Conservation (phyloP, 345 rosid genomes). For the Arabis alpina region DNA sequence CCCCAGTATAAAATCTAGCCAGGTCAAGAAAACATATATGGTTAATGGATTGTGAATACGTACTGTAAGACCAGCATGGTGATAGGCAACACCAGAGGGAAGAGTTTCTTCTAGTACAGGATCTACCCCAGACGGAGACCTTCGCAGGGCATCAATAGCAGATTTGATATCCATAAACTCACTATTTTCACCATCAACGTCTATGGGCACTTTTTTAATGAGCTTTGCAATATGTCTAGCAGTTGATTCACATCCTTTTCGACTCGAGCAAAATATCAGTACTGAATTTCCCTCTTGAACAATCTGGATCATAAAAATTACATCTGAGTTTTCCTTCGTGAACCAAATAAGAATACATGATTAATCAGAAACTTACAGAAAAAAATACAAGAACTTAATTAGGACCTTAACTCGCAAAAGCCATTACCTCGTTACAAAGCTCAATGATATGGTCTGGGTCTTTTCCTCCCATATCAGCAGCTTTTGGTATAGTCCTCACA, state of each 20-base stretch:
- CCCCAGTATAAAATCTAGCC: constrained; percentile 13
- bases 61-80: constrained; percentile 99
- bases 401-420: constrained; percentile 9
- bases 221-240: constrained; percentile 84
- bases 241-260: constrained; percentile 98
- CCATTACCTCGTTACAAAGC: constrained; percentile 85
- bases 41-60: constrained; percentile 40
- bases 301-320: constrained; percentile 55
- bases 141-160: constrained; percentile 76
- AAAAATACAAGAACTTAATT: constrained; percentile 14
- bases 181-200: constrained; percentile 48
- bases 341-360: constrained; percentile 31
- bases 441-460: constrained; percentile 96
- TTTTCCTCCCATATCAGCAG: constrained; percentile 82
- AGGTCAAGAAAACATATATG: constrained; percentile 31
- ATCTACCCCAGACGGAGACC: constrained; percentile 90
- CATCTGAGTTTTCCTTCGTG: constrained; percentile 33
- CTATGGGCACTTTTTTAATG: constrained; percentile 61
- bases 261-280: constrained; percentile 93
- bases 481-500: constrained; percentile 71
- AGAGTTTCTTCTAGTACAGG: constrained; percentile 89
- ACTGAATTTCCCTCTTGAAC: constrained; percentile 97
- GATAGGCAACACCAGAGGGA: constrained; percentile 96
- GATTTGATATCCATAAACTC: constrained; percentile 70
- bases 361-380: constrained; percentile 16